A percentile compares a stretch with the other conserved stretches of the same genome.
Evolutionary conservation across 331 rosid species (phyloP).

Genomic region (Acacia pycnantha): DNA sequence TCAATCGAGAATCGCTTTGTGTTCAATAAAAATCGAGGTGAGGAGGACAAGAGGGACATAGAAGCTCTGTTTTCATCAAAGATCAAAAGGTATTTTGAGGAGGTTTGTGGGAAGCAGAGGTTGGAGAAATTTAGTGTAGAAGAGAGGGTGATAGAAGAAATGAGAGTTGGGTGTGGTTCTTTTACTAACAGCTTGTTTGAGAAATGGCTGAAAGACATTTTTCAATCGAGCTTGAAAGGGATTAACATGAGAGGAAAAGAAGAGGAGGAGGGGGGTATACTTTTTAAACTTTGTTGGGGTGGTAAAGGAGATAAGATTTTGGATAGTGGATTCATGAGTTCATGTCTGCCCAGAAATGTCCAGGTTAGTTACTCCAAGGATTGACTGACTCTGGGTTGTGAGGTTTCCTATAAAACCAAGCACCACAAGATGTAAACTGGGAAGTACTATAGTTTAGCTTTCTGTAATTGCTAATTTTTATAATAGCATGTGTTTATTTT

Average conservation of each 20-base stretch:
- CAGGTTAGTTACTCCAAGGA: constrained; percentile 53
- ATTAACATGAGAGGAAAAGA: constrained; percentile 76
- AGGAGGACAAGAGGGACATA: constrained; percentile 46
- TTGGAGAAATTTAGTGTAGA: constrained; percentile 68
- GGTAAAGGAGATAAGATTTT: constrained; percentile 53
- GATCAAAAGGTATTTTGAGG: constrained; percentile 55
- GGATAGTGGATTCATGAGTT: constrained; percentile 76
- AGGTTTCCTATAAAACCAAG: constrained; percentile 39
- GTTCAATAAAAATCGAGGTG: constrained; percentile 46
- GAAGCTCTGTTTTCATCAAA: constrained; percentile 45
- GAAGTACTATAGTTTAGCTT: constrained; percentile 39
- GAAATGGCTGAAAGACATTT: constrained; percentile 83
- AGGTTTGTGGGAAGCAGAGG: constrained; percentile 45
- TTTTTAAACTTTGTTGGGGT: constrained; percentile 77
- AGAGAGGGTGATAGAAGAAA: constrained; percentile 61
- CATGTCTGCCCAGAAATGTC: constrained; percentile 76
- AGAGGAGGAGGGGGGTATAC: constrained; percentile 57
- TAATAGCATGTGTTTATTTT: constrained; percentile 48
- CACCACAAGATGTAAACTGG: constrained; percentile 35
- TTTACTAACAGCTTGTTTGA: constrained; percentile 74
- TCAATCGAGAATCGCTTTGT: constrained; percentile 53
- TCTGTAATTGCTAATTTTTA: constrained; percentile 54
- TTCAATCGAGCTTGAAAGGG: constrained; percentile 59
- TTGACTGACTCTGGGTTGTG: constrained; percentile 37
- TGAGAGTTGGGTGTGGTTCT: constrained; percentile 58